phyloP scores from a whole-genome alignment of 1,139 yeast species.

The Arxiozyma bovina region DNA sequence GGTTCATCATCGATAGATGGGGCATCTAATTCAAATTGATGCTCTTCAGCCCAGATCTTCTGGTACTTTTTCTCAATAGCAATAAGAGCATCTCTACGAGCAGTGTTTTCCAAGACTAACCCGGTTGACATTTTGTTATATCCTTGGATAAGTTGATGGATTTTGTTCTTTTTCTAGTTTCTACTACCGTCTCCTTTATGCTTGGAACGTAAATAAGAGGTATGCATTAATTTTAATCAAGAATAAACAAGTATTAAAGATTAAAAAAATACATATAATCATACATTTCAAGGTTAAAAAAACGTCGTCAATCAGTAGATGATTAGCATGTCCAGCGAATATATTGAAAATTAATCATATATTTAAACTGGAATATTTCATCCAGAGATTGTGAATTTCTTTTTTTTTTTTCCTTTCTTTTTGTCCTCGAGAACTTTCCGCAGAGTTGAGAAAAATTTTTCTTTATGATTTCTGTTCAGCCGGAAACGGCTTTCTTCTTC shows the following conservation, averaged over 20 bases:
- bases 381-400: background rate
- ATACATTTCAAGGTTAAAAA: too few species aligned
- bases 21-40: conserved; percentile 78
- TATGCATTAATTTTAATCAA: background rate
- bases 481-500: conserved; percentile 1
- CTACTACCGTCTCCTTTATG: background rate
- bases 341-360: background rate
- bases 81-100: conserved; percentile 88
- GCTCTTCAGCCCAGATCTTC: conserved; percentile 76
- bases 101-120: conserved; percentile 44
- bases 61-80: conserved; percentile 88
- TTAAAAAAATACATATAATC: background rate
- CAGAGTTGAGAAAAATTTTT: background rate
- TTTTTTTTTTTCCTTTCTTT: too few species aligned
- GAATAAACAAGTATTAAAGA: background rate
- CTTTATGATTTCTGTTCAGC: background rate
- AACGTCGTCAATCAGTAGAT: background rate
- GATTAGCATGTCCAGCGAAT: background rate
- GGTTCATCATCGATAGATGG: conserved; percentile 65
- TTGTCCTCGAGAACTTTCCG: background rate
- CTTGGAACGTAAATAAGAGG: background rate
- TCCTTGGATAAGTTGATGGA: background rate
- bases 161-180: background rate
- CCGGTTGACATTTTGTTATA: conserved; percentile 21
- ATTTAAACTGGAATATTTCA: background rate